A percentile compares a stretch with the other conserved stretches of the same genome.
Evolutionary conservation across 108 stramenopile genomes (phyloP).

Genomic region (Nitzschia palea): DNA sequence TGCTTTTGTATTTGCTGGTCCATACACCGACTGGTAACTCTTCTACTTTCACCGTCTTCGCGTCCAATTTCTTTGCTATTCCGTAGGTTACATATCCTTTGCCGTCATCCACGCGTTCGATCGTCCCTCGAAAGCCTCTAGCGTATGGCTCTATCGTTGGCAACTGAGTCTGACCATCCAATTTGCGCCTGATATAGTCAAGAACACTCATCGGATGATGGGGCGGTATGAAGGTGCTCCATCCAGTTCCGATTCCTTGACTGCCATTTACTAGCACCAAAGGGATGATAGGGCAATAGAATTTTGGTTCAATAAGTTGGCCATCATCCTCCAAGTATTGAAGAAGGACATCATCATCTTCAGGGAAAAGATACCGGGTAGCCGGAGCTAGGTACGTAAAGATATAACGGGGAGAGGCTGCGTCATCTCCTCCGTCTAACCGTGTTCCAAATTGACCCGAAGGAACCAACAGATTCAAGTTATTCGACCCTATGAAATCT

Average conservation of each 20-base stretch:
- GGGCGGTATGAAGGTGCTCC: conserved; percentile 87
- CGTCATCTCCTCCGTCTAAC: conserved; percentile 84
- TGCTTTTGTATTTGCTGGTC: conserved; percentile 84
- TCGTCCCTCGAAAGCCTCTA: conserved; percentile 70
- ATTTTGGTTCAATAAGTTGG: conserved; percentile 80
- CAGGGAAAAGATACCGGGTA: conserved; percentile 77
- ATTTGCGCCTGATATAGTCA: conserved; percentile 65
- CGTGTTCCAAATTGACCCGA: conserved; percentile 94
- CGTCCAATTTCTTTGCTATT: conserved; percentile 33
- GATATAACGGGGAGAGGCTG: conserved; percentile 92
- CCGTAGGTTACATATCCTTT: conserved; percentile 55
- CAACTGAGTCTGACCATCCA: conserved; percentile 41
- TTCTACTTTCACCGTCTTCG: conserved; percentile 58
- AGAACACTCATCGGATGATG: conserved; percentile 84
- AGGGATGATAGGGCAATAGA: conserved; percentile 85
- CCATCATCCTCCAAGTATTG: conserved; percentile 87
- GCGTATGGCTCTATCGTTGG: conserved; percentile 61
- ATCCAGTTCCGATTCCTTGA: conserved; percentile 96
- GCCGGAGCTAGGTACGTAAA: conserved; percentile 82
- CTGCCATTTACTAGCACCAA: conserved; percentile 87
- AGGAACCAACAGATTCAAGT: conserved; percentile 87
- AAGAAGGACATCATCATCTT: conserved; percentile 82
- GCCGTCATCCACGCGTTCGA: conserved; percentile 36
- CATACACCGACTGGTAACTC: conserved; percentile 90
- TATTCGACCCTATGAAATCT: conserved; percentile 94